Conservation (phyloP, 352 stramenopile genomes). For the Pythium biforme region DNA sequence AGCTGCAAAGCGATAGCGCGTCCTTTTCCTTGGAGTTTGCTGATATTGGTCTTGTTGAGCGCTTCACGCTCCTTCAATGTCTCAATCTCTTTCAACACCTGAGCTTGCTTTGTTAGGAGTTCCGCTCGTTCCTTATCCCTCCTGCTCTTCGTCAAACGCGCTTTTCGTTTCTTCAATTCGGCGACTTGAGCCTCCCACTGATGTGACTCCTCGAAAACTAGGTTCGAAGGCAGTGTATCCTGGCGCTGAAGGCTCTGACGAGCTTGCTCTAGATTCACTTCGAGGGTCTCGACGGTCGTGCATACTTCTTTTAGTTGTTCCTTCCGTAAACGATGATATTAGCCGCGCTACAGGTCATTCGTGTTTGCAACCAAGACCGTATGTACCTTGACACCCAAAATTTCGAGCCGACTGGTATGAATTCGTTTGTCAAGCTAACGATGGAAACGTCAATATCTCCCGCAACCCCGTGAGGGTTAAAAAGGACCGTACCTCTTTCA, state of each 20-base stretch:
- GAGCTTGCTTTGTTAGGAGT: neutral
- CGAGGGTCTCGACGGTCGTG: neutral
- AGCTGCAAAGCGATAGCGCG: neutral
- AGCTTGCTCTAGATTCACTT: neutral
- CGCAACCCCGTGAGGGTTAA: neutral
- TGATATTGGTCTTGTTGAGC: neutral
- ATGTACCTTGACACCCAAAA: neutral
- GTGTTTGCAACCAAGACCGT: neutral
- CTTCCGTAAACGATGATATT: neutral
- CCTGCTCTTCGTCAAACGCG: neutral
- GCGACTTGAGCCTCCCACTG: neutral
- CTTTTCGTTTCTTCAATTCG: constrained; percentile 6
- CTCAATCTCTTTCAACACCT: neutral
- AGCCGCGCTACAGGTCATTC: neutral
- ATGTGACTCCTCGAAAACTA: neutral
- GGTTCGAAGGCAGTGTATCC: neutral
- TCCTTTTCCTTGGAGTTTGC: neutral
- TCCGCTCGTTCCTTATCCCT: constrained; percentile 1
- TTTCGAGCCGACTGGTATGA: neutral
- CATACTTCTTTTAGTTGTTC: neutral
- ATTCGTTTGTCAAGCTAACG: too few relatives aligned
- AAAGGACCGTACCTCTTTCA: neutral
- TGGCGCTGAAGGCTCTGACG: neutral
- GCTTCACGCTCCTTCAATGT: neutral
- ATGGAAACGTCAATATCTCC: neutral